Evolutionary conservation across 768 basidiomycete genomes (phyloP), one percentile per base, ranked within the genome.

Genomic region (Hygrocybe punicea): DNA sequence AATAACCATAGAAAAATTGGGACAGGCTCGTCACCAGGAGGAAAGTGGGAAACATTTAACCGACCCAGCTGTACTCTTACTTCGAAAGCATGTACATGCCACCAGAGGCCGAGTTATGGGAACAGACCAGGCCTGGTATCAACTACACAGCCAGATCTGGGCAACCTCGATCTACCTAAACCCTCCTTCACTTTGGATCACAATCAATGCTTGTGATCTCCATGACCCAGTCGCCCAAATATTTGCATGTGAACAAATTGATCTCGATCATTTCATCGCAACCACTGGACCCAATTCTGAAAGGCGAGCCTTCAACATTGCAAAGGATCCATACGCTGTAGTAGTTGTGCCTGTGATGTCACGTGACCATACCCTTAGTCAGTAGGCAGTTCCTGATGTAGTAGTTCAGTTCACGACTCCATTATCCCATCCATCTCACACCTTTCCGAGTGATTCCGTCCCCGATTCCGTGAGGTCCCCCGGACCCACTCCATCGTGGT

Each of bases 151-250:
- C 7, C 55, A 73, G 42, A 71, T 78, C 3, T 75, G 75, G 73
- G 62, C 66, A 17, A 76, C 67, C 0, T 51, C 62, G 0, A 40
- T 72, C 0, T n/a, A 34, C 4, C n/a, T 60, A 1, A 58, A 60
- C 2, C 72, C 77, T 14, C 69, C 71, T 1, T 60, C 56, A 4
- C 29, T 78, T 0, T 80, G 77, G 77, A 58, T 78, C 0, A 79
- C 76, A 0, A 74, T 79, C 2, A 79, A 79, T 57, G 75, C 73
- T 1, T 53, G 56, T 0, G 76, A 80, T 58, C 50, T 71, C 0
- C 70, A 76, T 34, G 76, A 79, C 58, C 79, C 78, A 0, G 69
- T 80, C 23, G 71, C 70, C 0, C 76, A 77, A 59, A 58, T 78
- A 0, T 69, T 78, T 37, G 67, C 67, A 1, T 75, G 76, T 0